Evolutionary conservation across 179 eudicot genomes (phyloP).

Genomic region (Vitellaria paradoxa): DNA sequence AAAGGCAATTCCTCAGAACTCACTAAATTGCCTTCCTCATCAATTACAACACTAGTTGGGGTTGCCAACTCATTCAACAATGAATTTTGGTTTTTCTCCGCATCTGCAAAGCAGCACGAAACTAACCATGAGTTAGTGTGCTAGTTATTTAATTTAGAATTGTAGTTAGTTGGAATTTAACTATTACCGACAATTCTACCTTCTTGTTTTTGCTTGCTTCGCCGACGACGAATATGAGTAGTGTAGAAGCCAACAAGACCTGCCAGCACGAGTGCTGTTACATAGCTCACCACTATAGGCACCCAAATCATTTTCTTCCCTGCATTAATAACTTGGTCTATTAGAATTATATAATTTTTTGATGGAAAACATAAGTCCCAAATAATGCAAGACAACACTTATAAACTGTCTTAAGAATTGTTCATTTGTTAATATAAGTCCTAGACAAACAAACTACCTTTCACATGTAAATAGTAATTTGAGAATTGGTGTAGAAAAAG

Average conservation of each 20-base stretch:
- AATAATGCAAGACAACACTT: too few relatives aligned
- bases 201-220: not conserved
- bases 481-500: too few relatives aligned
- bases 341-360: too few relatives aligned
- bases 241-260: conserved; percentile 4
- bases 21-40: conserved; percentile 17
- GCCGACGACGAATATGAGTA: not conserved
- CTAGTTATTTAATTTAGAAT: not conserved
- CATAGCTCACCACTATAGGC: not conserved
- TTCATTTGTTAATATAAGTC: too few relatives aligned
- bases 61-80: conserved; percentile 4
- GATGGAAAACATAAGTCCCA: too few relatives aligned
- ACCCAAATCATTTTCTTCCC: conserved; percentile 17
- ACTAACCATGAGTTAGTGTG: not conserved
- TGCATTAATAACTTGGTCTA: too few relatives aligned
- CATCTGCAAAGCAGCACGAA: conserved; percentile 10
- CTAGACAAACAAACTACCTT: too few relatives aligned
- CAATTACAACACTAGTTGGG: conserved; percentile 6
- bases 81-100: conserved; percentile 7
- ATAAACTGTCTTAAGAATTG: too few relatives aligned
- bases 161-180: too few relatives aligned
- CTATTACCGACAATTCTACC: conserved; percentile 8
- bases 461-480: too few relatives aligned
- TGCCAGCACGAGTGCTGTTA: not conserved
- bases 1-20: conserved; percentile 20